Conservation (phyloP, 2,329 filamentous ascomycete genomes). For the Gnomoniopsis sp. region DNA sequence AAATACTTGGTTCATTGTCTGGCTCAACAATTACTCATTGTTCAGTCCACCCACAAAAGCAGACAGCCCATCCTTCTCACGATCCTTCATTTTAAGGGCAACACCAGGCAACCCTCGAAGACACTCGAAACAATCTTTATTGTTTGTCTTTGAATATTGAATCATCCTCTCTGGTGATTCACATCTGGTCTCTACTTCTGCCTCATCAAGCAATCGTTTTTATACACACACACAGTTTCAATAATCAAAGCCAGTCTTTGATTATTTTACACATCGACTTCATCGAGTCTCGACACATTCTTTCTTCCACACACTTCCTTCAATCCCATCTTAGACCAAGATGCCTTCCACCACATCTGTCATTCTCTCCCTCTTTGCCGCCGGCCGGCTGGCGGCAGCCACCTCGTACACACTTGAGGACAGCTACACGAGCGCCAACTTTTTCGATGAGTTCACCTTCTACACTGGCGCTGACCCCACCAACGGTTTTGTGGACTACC, state of each 20-base stretch:
- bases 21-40: slow-evolving; percentile 16
- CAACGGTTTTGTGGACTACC: slow-evolving; percentile 70
- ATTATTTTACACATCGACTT: neutral
- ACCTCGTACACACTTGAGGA: slow-evolving; percentile 45
- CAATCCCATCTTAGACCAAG: slow-evolving; percentile 5
- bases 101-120: neutral
- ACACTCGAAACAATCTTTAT: neutral
- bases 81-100: neutral
- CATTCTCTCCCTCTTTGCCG: slow-evolving; percentile 17
- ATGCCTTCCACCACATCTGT: slow-evolving; percentile 22
- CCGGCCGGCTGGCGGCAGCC: slow-evolving; percentile 22
- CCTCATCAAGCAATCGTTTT: neutral
- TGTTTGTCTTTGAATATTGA: neutral
- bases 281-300: neutral
- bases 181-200: neutral
- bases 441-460: slow-evolving; percentile 55
- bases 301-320: neutral
- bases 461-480: slow-evolving; percentile 64
- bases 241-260: neutral
- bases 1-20: slow-evolving; percentile 20
- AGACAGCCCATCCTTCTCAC: neutral
- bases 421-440: slow-evolving; percentile 49
- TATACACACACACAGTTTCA: neutral
- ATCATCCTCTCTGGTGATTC: slow-evolving; percentile 1
- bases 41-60: slow-evolving; percentile 15